Base-by-base conservation (phyloP, 169 alveolate species). In the Plasmodium gonderi region DNA sequence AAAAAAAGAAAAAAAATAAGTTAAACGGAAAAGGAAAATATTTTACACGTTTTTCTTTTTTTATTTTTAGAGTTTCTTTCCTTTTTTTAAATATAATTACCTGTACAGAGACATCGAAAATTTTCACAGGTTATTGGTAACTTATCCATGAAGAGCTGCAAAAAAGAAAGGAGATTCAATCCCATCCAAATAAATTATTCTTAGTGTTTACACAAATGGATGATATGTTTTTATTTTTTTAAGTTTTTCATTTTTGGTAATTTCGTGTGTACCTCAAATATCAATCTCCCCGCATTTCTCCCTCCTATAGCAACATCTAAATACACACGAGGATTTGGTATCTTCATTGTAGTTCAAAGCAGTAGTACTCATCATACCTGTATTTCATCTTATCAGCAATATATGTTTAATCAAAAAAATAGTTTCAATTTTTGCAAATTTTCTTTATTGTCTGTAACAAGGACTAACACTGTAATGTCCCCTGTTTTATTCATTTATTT, bases 71-170 rank as follows among this genome's bases (percentile, higher is more conserved):
- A 20, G 33, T 38, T 51, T 40, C 33, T 47, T 14, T 31, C n/a
- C 64, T 3, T 5, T 8, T 82, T 54, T 17, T 26, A 11, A 33
- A 42, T 9, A 20, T 20, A 91, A 54, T 74, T 75, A 92, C 98
- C 98, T 38, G 99, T 98, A 87, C 99, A 97, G 42, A 98, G 97
- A 74, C 98, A 96, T 72, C 98, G 96, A 87, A 98, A 98, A 92
- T 98, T 98, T 87, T 96, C 98, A 76, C 96, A 90, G 7, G 98
- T 97, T 91, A 94, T 89, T 8, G 99, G 99, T 33, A 95, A 87
- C 67, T 95, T 91, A 91, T 96, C 98, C 95, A 93, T 95, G 90
- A 96, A 96, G 7, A 96, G 96, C 98, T 96, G 42, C 90, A 79
- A 4, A 77, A 54, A 69, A 42, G 7, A 33, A 79, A 3, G 72